A percentile compares a stretch with the other conserved stretches of the same genome.
These are phyloP conservation scores for Lactarius psammicola DNA, from an alignment of 768 basidiomycete genomes.

Conservation along the genomic window DNA sequence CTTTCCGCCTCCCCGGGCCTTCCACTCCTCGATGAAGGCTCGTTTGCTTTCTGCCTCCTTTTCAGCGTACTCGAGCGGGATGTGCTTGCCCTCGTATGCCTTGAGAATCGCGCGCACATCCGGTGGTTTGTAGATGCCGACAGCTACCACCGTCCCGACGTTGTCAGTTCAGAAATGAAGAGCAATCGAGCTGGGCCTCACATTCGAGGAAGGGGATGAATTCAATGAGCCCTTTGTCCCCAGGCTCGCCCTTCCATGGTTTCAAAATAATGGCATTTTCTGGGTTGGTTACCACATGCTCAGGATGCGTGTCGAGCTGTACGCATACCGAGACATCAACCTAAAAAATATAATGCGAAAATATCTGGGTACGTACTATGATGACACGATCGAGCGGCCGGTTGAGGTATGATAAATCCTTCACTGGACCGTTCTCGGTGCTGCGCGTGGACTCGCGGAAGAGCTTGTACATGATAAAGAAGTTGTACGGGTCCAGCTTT, in stretches of 20 bases:
- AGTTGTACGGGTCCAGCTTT: conserved; percentile 91
- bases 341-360: conserved; percentile 39
- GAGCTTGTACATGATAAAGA: conserved; percentile 85
- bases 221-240: conserved; percentile 77
- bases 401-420: conserved; percentile 95
- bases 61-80: conserved; percentile 85
- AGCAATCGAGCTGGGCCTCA: conserved; percentile 32
- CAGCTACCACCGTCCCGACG: conserved; percentile 49
- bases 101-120: conserved; percentile 88
- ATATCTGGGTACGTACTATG: conserved; percentile 1
- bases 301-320: conserved; percentile 78
- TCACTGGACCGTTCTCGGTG: conserved; percentile 79
- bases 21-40: conserved; percentile 80
- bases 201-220: conserved; percentile 98
- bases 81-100: conserved; percentile 83
- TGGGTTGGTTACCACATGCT: conserved; percentile 75
- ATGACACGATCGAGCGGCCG: conserved; percentile 40
- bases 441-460: conserved; percentile 90
- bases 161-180: not conserved
- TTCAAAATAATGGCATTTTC: conserved; percentile 85
- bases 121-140: conserved; percentile 83
- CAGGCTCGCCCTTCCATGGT: conserved; percentile 80
- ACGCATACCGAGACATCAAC: conserved; percentile 73
- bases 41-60: conserved; percentile 82
- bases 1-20: conserved; percentile 38